Evolutionary conservation across 1,139 yeast genomes (phyloP).

Genomic region (Pneumocystis sp.): DNA sequence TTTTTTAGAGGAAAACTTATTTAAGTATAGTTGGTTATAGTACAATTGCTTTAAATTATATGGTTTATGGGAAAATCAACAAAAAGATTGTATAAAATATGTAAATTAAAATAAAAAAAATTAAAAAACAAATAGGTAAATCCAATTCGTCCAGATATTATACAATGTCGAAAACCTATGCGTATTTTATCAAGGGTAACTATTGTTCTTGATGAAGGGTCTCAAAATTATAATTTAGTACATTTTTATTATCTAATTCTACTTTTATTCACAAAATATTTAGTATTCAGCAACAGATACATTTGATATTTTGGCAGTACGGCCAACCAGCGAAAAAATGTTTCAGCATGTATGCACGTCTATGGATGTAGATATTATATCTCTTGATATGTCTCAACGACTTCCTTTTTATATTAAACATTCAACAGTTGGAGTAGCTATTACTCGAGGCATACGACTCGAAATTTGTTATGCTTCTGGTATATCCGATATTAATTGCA

Average conservation of each 20-base stretch:
- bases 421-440: conserved; percentile 69
- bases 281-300: conserved; percentile 13
- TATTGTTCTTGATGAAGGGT: conserved; percentile 56
- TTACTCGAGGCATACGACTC: conserved; percentile 65
- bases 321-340: conserved; percentile 69
- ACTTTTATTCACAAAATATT: conserved; percentile 7
- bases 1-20: neutral
- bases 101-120: neutral
- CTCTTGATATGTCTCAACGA: conserved; percentile 50
- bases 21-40: conserved; percentile 14
- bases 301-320: conserved; percentile 70
- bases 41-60: conserved; percentile 14
- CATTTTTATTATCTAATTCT: conserved; percentile 26
- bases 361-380: conserved; percentile 64
- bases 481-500: conserved; percentile 30
- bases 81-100: neutral
- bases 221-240: conserved; percentile 57
- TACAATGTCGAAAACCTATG: conserved; percentile 30
- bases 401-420: conserved; percentile 70
- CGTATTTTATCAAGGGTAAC: conserved; percentile 59
- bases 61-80: conserved; percentile 11
- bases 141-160: conserved; percentile 21
- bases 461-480: conserved; percentile 60
- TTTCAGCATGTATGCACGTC: conserved; percentile 57
- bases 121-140: conserved; percentile 4